These are phyloP conservation scores for Venturia aucupariae DNA, from an alignment of 2,329 filamentous ascomycete species.

Conservation along the genomic window DNA sequence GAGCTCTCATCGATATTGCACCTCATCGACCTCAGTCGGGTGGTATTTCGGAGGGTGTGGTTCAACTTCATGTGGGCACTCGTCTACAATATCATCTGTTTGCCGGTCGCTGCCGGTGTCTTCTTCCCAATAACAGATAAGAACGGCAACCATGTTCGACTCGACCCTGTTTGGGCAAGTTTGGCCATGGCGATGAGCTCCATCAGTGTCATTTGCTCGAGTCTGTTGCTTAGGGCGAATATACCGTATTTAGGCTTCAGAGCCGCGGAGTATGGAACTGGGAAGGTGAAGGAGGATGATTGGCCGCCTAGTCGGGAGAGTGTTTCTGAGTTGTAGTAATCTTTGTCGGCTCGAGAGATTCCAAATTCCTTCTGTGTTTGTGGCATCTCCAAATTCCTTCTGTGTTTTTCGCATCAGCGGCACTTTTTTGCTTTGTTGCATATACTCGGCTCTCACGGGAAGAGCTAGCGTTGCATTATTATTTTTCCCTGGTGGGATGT, in stretches of 20 bases:
- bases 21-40: conserved; percentile 59
- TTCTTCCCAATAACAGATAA: conserved; percentile 53
- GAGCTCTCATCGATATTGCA: conserved; percentile 62
- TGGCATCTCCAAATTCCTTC: too few species aligned
- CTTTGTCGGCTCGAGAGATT: too few species aligned
- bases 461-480: too few species aligned
- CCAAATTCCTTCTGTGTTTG: too few species aligned
- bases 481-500: too few species aligned
- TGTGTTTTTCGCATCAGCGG: too few species aligned
- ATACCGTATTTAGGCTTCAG: conserved; percentile 36
- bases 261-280: neutral
- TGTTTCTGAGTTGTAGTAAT: too few species aligned
- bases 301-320: too few species aligned
- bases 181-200: conserved; percentile 89
- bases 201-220: conserved; percentile 79
- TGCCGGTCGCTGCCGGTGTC: conserved; percentile 74
- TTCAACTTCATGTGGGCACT: conserved; percentile 82
- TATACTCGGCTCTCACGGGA: too few species aligned
- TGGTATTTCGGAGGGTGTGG: conserved; percentile 68
- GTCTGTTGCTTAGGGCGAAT: conserved; percentile 55
- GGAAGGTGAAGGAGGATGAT: neutral
- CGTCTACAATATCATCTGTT: conserved; percentile 68
- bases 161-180: conserved; percentile 78
- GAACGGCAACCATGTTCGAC: conserved; percentile 46
- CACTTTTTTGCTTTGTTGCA: too few species aligned